These are phyloP conservation scores for Scleroderma bovista DNA, from an alignment of 768 basidiomycete species.

Conservation along the genomic window DNA sequence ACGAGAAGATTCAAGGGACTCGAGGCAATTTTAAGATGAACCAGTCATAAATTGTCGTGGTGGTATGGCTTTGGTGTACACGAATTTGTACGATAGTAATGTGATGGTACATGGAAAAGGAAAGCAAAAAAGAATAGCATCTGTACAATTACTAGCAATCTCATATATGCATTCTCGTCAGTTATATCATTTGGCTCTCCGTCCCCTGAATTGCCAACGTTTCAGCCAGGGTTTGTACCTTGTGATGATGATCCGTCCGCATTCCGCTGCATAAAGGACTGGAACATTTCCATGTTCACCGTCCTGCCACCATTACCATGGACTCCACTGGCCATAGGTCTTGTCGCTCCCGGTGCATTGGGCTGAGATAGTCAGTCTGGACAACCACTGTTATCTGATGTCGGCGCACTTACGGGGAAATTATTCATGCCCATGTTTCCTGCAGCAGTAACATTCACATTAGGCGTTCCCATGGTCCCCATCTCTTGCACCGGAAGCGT, in stretches of 20 bases:
- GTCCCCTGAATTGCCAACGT: too few relatives aligned
- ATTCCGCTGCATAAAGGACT: conserved; percentile 42
- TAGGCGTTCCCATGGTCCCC: not conserved
- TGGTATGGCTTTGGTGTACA: too few relatives aligned
- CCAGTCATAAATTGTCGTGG: conserved; percentile 22
- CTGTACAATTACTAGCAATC: too few relatives aligned
- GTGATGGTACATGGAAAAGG: not conserved
- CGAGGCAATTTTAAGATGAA: conserved; percentile 52
- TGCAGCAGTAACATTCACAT: conserved; percentile 3
- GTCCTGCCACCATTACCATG: conserved; percentile 20
- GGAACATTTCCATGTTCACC: conserved; percentile 38
- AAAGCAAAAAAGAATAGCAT: not conserved
- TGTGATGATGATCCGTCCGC: conserved; percentile 26
- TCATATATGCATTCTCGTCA: too few relatives aligned
- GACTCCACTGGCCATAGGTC: conserved; percentile 11
- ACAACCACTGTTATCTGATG: not conserved
- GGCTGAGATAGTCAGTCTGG: conserved; percentile 5
- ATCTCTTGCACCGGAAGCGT: not conserved
- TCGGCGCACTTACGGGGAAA: conserved; percentile 12
- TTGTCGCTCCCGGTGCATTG: conserved; percentile 6
- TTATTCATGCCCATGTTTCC: conserved; percentile 12
- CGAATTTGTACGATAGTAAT: not conserved
- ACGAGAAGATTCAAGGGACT: conserved; percentile 79
- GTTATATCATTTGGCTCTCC: too few relatives aligned
- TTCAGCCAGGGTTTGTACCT: conserved; percentile 14